Percentiles rank a stretch among this genome's conserved stretches.
These are phyloP conservation scores for Corrigiola litoralis DNA, from an alignment of 179 eudicot species.

Conservation along the genomic window DNA sequence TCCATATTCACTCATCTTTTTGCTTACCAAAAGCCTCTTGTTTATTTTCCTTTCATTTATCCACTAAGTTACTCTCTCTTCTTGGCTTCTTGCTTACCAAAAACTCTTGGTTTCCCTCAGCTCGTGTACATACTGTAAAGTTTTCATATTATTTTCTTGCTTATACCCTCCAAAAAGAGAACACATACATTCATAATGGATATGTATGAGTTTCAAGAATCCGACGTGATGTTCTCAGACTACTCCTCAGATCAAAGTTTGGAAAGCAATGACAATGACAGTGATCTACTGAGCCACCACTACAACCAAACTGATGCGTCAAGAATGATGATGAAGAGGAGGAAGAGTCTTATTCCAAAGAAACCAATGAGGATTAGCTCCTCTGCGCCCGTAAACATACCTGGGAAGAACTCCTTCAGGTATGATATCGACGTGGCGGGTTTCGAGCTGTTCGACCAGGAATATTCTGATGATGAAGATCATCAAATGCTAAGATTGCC, in stretches of 20 bases:
- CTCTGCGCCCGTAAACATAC: slow-evolving; percentile 18
- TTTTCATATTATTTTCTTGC: slow-evolving; percentile 12
- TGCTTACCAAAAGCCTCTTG: too few relatives aligned
- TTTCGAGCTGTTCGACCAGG: slow-evolving; percentile 2
- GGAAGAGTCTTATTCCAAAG: neutral
- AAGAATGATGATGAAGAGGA: slow-evolving; percentile 4
- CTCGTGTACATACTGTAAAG: too few relatives aligned
- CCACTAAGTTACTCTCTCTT: too few relatives aligned
- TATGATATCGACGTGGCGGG: neutral
- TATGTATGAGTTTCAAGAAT: slow-evolving; percentile 26
- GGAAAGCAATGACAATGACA: neutral
- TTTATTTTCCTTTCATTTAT: too few relatives aligned
- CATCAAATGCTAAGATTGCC: slow-evolving; percentile 12
- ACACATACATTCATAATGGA: slow-evolving; percentile 13
- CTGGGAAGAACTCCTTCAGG: neutral
- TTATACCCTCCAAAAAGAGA: neutral
- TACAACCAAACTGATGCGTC: neutral
- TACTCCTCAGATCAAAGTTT: slow-evolving; percentile 21
- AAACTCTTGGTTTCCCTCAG: too few relatives aligned
- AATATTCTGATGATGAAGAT: slow-evolving; percentile 5
- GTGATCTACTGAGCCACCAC: neutral
- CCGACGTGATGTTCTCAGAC: slow-evolving; percentile 25
- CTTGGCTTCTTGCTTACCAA: too few relatives aligned
- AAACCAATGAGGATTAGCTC: neutral
- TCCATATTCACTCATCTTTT: too few relatives aligned